Evolutionary conservation across 2,329 filamentous ascomycete genomes (phyloP).

Genomic region (Emergomyces africanus): DNA sequence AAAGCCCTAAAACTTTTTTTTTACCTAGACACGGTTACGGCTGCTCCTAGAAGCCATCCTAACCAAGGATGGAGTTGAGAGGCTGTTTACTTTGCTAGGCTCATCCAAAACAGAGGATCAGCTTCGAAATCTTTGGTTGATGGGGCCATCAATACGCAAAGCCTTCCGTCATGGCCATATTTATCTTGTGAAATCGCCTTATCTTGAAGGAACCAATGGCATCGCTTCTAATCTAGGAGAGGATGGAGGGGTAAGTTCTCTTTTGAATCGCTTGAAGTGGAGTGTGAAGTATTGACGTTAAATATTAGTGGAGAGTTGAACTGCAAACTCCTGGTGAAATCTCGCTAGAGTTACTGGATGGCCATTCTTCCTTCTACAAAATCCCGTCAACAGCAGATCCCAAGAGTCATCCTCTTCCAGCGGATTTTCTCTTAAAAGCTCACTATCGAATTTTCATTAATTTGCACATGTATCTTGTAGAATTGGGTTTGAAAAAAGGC

Average conservation of each 20-base stretch:
- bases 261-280: neutral
- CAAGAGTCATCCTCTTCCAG: neutral
- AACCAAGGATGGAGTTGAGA: neutral
- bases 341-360: neutral
- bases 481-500: neutral
- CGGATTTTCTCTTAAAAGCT: neutral
- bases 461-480: neutral
- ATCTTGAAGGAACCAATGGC: neutral
- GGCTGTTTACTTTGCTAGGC: neutral
- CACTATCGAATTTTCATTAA: neutral
- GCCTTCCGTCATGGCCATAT: constrained; percentile 1
- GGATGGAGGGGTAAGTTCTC: neutral
- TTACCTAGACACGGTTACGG: neutral
- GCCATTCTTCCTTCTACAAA: neutral
- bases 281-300: neutral
- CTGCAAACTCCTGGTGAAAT: too few species aligned
- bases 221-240: neutral
- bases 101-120: neutral
- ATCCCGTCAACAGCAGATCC: neutral
- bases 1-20: neutral
- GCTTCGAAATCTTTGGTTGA: constrained; percentile 3
- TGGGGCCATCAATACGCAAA: neutral
- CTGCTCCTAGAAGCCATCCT: neutral
- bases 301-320: neutral
- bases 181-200: neutral